phyloP scores from a whole-genome alignment of 352 stramenopile species.

The Pythium dissotocum region DNA sequence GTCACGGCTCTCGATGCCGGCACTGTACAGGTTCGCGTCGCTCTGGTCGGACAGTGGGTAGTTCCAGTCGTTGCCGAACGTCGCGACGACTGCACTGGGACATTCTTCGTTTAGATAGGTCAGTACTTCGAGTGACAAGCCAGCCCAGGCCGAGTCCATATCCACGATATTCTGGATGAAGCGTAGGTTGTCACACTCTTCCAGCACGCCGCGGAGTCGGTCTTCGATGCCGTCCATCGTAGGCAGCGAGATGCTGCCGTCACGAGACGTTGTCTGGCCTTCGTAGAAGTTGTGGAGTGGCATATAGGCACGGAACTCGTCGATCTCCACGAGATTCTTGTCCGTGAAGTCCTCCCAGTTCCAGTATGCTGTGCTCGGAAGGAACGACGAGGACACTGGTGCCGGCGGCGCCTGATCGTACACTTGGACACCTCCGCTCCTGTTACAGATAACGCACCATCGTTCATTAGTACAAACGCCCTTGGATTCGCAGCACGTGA shows the following conservation, averaged over 20 bases:
- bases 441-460: conserved; percentile 16
- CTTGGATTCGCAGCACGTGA: not conserved
- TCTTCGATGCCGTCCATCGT: conserved; percentile 69
- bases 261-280: conserved; percentile 43
- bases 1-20: conserved; percentile 41
- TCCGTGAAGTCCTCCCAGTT: conserved; percentile 54
- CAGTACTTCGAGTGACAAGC: conserved; percentile 68
- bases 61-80: conserved; percentile 73
- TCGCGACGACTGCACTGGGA: conserved; percentile 45
- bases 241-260: conserved; percentile 50
- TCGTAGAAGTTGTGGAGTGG: conserved; percentile 85
- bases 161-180: conserved; percentile 72
- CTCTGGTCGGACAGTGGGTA: conserved; percentile 62
- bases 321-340: conserved; percentile 66
- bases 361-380: conserved; percentile 39
- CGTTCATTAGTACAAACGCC: not conserved
- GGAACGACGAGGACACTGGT: not conserved
- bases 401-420: conserved; percentile 52
- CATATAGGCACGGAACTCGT: conserved; percentile 76
- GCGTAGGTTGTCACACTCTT: conserved; percentile 69
- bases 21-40: conserved; percentile 41
- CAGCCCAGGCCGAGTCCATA: conserved; percentile 81
- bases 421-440: conserved; percentile 59
- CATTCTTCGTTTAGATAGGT: conserved; percentile 77
- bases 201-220: conserved; percentile 53